Percentiles rank a stretch among this genome's conserved stretches.
These are phyloP conservation scores for Alloascoidea hylecoeti DNA, from an alignment of 805 yeast species.

Conservation along the genomic window DNA sequence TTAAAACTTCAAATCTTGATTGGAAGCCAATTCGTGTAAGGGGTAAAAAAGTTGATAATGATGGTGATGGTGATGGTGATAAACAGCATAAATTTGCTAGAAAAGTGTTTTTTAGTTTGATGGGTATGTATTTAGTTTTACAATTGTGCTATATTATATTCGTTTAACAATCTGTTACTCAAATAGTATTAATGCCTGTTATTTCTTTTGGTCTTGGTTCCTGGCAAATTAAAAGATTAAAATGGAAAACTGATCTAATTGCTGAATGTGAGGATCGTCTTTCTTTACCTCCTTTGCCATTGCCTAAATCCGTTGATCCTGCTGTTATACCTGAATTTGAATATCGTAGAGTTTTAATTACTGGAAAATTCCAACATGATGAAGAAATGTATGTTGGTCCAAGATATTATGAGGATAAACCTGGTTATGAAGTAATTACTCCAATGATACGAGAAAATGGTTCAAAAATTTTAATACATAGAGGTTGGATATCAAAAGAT, in stretches of 20 bases:
- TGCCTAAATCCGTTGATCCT: slow-evolving; percentile 43
- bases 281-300: slow-evolving; percentile 53
- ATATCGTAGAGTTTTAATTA: slow-evolving; percentile 62
- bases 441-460: slow-evolving; percentile 77
- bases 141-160: not conserved
- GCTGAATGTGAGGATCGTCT: slow-evolving; percentile 74
- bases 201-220: slow-evolving; percentile 77
- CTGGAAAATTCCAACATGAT: slow-evolving; percentile 70
- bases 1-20: slow-evolving; percentile 60
- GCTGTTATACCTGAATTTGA: slow-evolving; percentile 62
- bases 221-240: slow-evolving; percentile 80
- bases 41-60: slow-evolving; percentile 23
- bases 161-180: slow-evolving; percentile 22
- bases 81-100: slow-evolving; percentile 14
- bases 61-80: slow-evolving; percentile 23
- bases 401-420: slow-evolving; percentile 50
- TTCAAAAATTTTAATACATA: slow-evolving; percentile 62
- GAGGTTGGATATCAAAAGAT: slow-evolving; percentile 85
- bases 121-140: slow-evolving; percentile 13
- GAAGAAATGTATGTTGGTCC: slow-evolving; percentile 93
- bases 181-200: slow-evolving; percentile 63
- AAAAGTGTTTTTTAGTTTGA: slow-evolving; percentile 20
- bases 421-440: slow-evolving; percentile 70
- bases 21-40: slow-evolving; percentile 56
- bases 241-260: slow-evolving; percentile 80